Evolutionary conservation across 2,329 filamentous ascomycete genomes (phyloP).

Genomic region (Venturia asperata): DNA sequence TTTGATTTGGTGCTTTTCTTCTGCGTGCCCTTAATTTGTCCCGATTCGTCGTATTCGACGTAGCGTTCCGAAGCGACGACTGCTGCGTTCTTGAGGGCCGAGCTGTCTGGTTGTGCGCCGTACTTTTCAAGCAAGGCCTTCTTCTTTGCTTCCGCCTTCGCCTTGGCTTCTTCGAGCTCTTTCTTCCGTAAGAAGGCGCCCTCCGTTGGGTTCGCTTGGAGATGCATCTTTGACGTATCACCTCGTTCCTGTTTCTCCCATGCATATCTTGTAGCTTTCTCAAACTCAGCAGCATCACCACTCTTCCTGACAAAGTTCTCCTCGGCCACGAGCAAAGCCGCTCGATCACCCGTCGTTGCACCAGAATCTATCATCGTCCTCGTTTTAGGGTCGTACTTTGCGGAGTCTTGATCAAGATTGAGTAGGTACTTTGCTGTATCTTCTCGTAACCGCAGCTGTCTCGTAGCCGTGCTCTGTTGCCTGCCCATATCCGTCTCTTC

Average conservation of each 20-base stretch:
- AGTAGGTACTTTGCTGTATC: constrained; percentile 96
- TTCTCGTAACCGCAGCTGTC: constrained; percentile 85
- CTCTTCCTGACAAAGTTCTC: constrained; percentile 85
- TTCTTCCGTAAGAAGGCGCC: constrained; percentile 79
- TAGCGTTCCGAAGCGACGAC: constrained; percentile 78
- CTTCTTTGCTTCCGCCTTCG: constrained; percentile 59
- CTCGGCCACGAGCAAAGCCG: constrained; percentile 77
- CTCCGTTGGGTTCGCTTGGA: constrained; percentile 94
- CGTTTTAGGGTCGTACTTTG: constrained; percentile 96
- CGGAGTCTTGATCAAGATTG: constrained; percentile 91
- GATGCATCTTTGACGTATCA: constrained; percentile 71
- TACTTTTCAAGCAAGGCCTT: constrained; percentile 75
- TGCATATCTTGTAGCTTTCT: constrained; percentile 78
- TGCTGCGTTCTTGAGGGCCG: constrained; percentile 57
- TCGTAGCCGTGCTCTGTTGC: constrained; percentile 81
- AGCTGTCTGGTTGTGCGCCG: constrained; percentile 38
- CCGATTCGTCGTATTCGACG: constrained; percentile 89
- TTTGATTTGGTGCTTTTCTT: constrained; percentile 76
- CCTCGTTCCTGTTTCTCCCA: constrained; percentile 90
- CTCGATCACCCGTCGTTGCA: constrained; percentile 64
- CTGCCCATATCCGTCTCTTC: constrained; percentile 96
- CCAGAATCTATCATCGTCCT: constrained; percentile 82
- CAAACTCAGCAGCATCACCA: constrained; percentile 89
- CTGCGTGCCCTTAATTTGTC: constrained; percentile 79
- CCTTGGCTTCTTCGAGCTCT: constrained; percentile 64